Evolutionary conservation across 2,329 filamentous ascomycete genomes (phyloP).

Genomic region (Colletotrichum sp.): DNA sequence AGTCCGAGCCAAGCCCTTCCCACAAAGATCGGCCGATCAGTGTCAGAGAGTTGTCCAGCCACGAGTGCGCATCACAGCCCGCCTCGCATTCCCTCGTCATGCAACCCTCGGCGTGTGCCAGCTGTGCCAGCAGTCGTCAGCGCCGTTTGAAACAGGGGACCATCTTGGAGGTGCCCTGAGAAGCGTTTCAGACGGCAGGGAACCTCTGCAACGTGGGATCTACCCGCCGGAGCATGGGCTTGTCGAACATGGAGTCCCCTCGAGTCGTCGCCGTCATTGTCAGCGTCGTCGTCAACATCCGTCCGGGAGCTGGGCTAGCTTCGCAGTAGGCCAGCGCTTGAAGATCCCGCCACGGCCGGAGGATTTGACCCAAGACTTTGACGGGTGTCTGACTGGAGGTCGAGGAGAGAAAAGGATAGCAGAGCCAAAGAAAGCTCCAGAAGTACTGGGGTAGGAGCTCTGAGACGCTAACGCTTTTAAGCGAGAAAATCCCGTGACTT

Average conservation of each 20-base stretch:
- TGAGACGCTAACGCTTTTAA: not conserved
- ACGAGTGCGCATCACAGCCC: not conserved
- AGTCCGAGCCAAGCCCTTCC: constrained; percentile 10
- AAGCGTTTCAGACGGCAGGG: constrained; percentile 14
- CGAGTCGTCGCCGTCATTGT: not conserved
- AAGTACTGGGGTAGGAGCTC: not conserved
- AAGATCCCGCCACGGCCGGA: not conserved
- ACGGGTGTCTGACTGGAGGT: not conserved
- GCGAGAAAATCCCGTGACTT: not conserved
- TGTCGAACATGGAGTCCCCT: not conserved
- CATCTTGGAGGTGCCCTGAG: constrained; percentile 3
- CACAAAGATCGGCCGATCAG: constrained; percentile 5
- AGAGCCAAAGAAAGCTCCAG: not conserved
- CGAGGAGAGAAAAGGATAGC: not conserved
- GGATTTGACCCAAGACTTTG: not conserved
- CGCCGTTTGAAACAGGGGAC: constrained; percentile 16
- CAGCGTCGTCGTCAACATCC: not conserved
- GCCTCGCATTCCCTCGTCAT: not conserved
- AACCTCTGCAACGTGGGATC: not conserved
- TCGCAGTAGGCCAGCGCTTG: not conserved
- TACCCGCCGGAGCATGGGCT: not conserved
- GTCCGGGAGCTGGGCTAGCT: constrained; percentile 3
- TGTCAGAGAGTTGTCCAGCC: not conserved
- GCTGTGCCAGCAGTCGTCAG: not conserved
- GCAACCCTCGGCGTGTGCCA: constrained; percentile 7